Base-by-base conservation (phyloP, 1,139 yeast genomes). In the Lodderomyces theae region DNA sequence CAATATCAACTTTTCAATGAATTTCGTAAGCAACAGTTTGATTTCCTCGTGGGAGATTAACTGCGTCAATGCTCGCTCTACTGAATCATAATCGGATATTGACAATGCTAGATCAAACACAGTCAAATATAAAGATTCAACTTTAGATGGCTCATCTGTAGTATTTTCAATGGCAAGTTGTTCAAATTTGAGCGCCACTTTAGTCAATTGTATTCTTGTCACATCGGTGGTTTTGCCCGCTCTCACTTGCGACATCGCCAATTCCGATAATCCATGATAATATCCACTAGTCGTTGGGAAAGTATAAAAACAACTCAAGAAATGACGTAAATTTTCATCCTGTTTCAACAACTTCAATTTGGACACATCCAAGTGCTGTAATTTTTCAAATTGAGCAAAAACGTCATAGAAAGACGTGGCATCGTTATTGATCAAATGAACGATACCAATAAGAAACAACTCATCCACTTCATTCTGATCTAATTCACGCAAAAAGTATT, bases 371-470 rank as follows among this genome's bases (percentile, higher is more conserved):
- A 40, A 15, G 17, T 42, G 28, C n/a, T 49, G 50, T 37, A 54
- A 52, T 12, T 47, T 44, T n/a, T 51, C 51, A 34, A 50, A 49
- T 22, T 44, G 38, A 26, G 53, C 49, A 43, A 66, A 65, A 2
- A 54, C 50, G 3, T 51, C 44, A 40, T 49, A 57, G 41, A 63
- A 64, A 31, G 53, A 46, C 35, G 44, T 38, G 2, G 61, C 52
- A 17, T 64, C 61, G 40, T 58, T 53, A 38, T 63, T 67, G 23
- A 63, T 56, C 44, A 67, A 57, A 43, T 60, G 52, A 4, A 67
- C 57, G 31, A 72, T 49, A 2, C 75, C 77, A 25, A 58, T 54
- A 39, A 72, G 60, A 38, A 66, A 62, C 26, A 54, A 48, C 11
- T 44, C 47, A 12, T 64, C 49, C 8, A 49, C 44, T 35, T 39